These are phyloP conservation scores for Tolypocladium tundrense DNA, from an alignment of 2,329 filamentous ascomycete species.

Conservation along the genomic window DNA sequence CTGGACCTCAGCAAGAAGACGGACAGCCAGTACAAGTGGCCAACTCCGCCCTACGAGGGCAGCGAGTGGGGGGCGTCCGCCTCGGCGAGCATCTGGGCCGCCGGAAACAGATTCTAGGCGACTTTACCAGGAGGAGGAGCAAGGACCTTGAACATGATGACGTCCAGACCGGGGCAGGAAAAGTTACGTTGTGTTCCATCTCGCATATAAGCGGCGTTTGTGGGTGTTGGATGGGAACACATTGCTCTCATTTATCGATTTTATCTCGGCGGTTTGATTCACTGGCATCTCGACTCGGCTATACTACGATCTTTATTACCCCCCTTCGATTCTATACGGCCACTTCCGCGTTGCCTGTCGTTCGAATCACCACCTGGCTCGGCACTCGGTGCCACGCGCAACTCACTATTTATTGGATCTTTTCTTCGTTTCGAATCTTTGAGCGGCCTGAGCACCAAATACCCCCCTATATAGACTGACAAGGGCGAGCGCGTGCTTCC, in stretches of 20 bases:
- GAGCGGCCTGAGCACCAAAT: conserved; percentile 22
- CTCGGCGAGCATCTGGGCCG: conserved; percentile 70
- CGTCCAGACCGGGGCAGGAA: conserved; percentile 7
- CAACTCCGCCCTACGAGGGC: conserved; percentile 90
- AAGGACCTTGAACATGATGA: conserved; percentile 9
- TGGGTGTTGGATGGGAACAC: conserved; percentile 9
- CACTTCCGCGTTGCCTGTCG: background rate
- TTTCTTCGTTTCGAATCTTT: conserved; percentile 6
- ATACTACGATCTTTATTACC: conserved; percentile 13
- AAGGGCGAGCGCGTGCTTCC: conserved; percentile 15
- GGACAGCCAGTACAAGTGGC: conserved; percentile 61
- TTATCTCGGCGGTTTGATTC: conserved; percentile 10
- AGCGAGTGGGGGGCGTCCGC: conserved; percentile 82
- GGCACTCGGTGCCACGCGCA: background rate
- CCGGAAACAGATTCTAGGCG: conserved; percentile 50
- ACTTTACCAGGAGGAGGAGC: background rate
- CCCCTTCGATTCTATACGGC: conserved; percentile 13
- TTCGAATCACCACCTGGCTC: background rate
- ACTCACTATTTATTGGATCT: conserved; percentile 1
- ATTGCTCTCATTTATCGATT: conserved; percentile 5
- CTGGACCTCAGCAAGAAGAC: conserved; percentile 55
- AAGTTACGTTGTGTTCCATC: conserved; percentile 6
- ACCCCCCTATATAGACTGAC: conserved; percentile 25
- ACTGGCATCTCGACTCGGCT: conserved; percentile 15
- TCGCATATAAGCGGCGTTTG: conserved; percentile 9